Conservation (phyloP, 2,329 filamentous ascomycete genomes). For the Colletotrichum destructivum region DNA sequence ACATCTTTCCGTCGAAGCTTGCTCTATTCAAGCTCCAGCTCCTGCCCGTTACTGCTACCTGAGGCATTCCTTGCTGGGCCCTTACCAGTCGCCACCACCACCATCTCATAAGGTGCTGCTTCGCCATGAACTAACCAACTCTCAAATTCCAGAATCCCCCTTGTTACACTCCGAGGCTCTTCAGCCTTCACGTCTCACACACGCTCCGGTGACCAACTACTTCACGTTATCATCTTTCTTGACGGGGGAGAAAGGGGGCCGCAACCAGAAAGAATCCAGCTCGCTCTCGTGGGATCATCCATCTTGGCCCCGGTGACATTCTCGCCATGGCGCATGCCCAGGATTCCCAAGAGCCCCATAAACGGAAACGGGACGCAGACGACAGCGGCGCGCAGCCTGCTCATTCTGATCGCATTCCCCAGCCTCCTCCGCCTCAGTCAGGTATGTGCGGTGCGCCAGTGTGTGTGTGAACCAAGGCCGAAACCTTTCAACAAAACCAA, state of each 20-base stretch:
- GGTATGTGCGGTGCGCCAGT: constrained; percentile 54
- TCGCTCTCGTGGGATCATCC: constrained; percentile 16
- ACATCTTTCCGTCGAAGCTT: constrained; percentile 37
- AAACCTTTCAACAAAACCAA: constrained; percentile 38
- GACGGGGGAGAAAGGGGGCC: constrained; percentile 2
- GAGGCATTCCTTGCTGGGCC: constrained; percentile 32
- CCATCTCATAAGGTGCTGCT: constrained; percentile 39
- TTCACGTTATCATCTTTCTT: constrained; percentile 6
- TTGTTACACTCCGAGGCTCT: constrained; percentile 27
- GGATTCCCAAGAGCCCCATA: constrained; percentile 58
- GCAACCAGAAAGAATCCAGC: constrained; percentile 9
- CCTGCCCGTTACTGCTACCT: constrained; percentile 31
- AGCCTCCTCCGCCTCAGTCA: constrained; percentile 61
- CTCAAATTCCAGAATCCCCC: constrained; percentile 22
- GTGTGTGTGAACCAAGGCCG: constrained; percentile 38
- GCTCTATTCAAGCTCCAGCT: constrained; percentile 32
- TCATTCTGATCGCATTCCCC: constrained; percentile 58
- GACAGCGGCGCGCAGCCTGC: constrained; percentile 57
- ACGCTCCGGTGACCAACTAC: background rate
- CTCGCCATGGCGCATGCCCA: constrained; percentile 59
- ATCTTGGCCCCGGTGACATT: constrained; percentile 26
- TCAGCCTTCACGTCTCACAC: constrained; percentile 25
- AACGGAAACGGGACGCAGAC: constrained; percentile 65
- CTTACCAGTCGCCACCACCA: constrained; percentile 13
- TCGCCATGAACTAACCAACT: constrained; percentile 40